A percentile compares a stretch with the other conserved stretches of the same genome.
These are phyloP conservation scores for Bipolaris gigantea DNA, from an alignment of 2,329 filamentous ascomycete genomes.

Conservation along the genomic window DNA sequence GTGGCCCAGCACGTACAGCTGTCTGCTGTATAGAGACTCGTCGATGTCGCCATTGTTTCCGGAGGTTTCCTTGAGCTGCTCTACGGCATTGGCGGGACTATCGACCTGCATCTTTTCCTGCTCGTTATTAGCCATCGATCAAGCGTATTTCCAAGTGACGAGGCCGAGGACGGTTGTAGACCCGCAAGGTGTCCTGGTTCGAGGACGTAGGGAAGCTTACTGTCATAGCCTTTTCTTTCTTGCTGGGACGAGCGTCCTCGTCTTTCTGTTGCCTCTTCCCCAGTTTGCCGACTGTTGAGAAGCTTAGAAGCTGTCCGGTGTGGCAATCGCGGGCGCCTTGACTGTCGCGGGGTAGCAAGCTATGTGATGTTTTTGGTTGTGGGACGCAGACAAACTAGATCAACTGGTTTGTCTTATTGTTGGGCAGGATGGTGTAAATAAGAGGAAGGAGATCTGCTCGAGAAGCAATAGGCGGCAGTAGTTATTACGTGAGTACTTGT, in stretches of 20 bases:
- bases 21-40: constrained; percentile 68
- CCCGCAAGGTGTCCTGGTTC: background rate
- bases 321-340: constrained; percentile 19
- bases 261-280: constrained; percentile 46
- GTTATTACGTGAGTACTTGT: constrained; percentile 21
- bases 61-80: constrained; percentile 58
- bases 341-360: constrained; percentile 19
- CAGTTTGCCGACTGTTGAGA: constrained; percentile 45
- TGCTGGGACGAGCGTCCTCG: constrained; percentile 45
- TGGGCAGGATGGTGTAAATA: constrained; percentile 4
- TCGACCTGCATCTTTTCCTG: constrained; percentile 67
- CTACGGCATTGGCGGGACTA: constrained; percentile 58
- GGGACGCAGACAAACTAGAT: constrained; percentile 4
- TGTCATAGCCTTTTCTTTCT: constrained; percentile 49
- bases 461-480: constrained; percentile 17
- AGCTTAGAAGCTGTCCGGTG: constrained; percentile 29
- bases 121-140: constrained; percentile 7
- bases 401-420: constrained; percentile 6
- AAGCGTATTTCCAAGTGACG: constrained; percentile 4
- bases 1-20: constrained; percentile 72
- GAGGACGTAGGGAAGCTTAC: constrained; percentile 31
- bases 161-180: constrained; percentile 2
- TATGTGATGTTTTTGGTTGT: background rate
- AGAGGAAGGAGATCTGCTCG: background rate
- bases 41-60: constrained; percentile 62